Evolutionary conservation across 106 monocot genomes (phyloP).

Genomic region (Phalaenopsis aphrodite): DNA sequence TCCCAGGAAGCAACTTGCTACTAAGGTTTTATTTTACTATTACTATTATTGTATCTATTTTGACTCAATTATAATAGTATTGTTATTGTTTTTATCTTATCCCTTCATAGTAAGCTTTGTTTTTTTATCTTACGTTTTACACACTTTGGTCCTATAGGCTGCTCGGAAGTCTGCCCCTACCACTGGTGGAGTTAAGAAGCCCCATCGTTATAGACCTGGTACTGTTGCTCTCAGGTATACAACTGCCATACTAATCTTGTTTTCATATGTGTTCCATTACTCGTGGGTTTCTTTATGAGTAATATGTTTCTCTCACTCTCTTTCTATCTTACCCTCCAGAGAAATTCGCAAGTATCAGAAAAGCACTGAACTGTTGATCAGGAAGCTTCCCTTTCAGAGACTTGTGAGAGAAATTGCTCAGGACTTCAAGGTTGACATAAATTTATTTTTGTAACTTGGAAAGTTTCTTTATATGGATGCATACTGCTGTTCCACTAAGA

Average conservation of each 20-base stretch:
- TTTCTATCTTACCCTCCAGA: neutral
- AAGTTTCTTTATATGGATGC: too few species aligned
- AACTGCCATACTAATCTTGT: neutral
- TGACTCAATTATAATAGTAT: neutral
- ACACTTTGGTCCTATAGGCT: neutral
- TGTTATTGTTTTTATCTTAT: too few species aligned
- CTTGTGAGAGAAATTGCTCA: constrained; percentile 8
- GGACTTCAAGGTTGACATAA: constrained; percentile 4
- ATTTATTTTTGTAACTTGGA: too few species aligned
- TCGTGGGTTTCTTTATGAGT: neutral
- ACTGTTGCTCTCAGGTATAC: constrained; percentile 10
- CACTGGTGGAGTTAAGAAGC: constrained; percentile 16
- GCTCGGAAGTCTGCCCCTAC: constrained; percentile 19
- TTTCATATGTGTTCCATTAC: neutral
- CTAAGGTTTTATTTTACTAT: neutral
- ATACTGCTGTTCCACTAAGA: too few species aligned
- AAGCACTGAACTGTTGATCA: constrained; percentile 12
- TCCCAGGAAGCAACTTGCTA: constrained; percentile 18
- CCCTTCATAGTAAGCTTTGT: neutral
- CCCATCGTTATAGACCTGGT: constrained; percentile 17
- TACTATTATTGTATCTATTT: neutral
- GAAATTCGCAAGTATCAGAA: constrained; percentile 12
- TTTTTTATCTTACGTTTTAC: neutral
- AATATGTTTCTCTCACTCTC: neutral
- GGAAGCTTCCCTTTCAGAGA: constrained; percentile 7